Conservation (phyloP, 768 basidiomycete species). For the Mycena filopes region DNA sequence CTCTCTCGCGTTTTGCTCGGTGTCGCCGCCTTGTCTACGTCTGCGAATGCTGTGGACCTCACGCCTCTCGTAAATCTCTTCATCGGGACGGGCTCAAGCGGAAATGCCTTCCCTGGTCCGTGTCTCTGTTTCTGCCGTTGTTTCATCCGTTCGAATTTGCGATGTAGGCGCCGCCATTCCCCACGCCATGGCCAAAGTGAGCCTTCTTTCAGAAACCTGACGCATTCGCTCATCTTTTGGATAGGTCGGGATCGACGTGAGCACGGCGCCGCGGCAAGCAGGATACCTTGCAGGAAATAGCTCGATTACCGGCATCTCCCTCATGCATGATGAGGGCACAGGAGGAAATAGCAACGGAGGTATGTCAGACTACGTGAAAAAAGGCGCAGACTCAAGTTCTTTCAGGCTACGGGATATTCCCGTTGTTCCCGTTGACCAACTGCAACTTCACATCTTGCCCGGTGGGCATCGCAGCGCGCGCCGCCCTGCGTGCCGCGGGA, state of each 20-base stretch:
- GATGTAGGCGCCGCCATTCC: conserved; percentile 54
- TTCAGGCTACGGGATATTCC: conserved; percentile 56
- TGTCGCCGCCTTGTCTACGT: conserved; percentile 9
- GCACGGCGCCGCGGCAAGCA: conserved; percentile 59
- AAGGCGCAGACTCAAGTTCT: too few relatives aligned
- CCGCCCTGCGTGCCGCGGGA: conserved; percentile 52
- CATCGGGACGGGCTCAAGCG: conserved; percentile 61
- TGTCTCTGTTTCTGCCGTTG: neutral
- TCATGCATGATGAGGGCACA: conserved; percentile 66
- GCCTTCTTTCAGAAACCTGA: neutral
- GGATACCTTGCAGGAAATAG: conserved; percentile 61
- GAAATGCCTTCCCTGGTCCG: conserved; percentile 60
- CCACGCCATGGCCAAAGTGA: conserved; percentile 64
- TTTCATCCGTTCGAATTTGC: neutral
- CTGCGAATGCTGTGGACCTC: conserved; percentile 39
- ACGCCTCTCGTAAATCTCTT: conserved; percentile 62
- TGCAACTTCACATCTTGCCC: conserved; percentile 56
- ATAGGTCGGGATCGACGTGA: conserved; percentile 63
- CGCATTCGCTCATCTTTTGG: neutral
- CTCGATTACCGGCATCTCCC: conserved; percentile 55
- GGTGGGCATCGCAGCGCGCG: conserved; percentile 52
- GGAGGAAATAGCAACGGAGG: conserved; percentile 63
- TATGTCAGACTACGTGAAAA: too few relatives aligned
- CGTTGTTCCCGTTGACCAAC: conserved; percentile 56
- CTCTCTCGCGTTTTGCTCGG: conserved; percentile 6